Conservation (phyloP, 192 early-diverging fungal species). For the Linnemannia zychae region DNA sequence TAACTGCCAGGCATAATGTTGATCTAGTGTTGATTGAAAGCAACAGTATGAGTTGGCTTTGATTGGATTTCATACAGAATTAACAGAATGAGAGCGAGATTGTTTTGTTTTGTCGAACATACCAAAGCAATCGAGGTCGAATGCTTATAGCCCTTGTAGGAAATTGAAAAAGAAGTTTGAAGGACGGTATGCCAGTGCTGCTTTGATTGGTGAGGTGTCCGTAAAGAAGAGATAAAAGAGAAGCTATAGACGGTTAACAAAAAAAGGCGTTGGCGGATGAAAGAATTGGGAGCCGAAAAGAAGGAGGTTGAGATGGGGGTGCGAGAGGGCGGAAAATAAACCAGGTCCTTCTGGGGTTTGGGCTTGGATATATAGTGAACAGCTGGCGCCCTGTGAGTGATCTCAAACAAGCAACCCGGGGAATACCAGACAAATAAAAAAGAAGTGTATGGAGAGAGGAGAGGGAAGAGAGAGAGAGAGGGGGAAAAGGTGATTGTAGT, state of each 20-base stretch:
- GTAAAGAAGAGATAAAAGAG: not conserved
- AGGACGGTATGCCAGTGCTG: not conserved
- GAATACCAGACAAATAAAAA: not conserved
- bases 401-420: not conserved
- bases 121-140: not conserved
- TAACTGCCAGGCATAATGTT: slow-evolving; percentile 35
- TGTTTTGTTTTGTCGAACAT: not conserved
- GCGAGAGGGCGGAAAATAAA: not conserved
- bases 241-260: not conserved
- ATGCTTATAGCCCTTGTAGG: not conserved
- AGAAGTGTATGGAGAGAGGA: not conserved
- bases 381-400: not conserved
- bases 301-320: not conserved
- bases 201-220: not conserved
- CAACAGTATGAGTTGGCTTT: not conserved
- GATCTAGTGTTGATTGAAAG: not conserved
- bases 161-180: not conserved
- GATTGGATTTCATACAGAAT: not conserved
- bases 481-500: not conserved
- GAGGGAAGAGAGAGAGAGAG: not conserved
- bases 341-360: not conserved
- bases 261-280: not conserved
- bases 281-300: not conserved
- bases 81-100: not conserved
- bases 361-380: not conserved